Evolutionary conservation across 495 filamentous ascomycete genomes (phyloP), one percentile per base, ranked within the genome.

Genomic region (Penicillium nucicola): DNA sequence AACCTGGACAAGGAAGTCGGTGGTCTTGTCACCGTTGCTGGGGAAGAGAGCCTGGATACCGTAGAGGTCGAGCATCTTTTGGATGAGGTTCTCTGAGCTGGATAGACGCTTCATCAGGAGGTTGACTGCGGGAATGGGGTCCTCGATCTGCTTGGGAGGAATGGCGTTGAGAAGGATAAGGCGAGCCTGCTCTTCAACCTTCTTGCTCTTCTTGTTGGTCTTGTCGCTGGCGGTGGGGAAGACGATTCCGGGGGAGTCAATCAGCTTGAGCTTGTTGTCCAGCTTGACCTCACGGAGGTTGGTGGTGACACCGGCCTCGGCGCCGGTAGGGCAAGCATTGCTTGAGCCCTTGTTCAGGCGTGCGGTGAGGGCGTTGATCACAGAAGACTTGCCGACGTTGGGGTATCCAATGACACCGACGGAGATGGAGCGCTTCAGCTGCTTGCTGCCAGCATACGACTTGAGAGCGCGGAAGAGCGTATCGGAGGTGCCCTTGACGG

Each of bases 361-460:
- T 28, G 89, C 84, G 4, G 87, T 87, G 31, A 97, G 84, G 8
- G 90, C 87, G 66, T 97, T 97, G 80, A 97, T 96, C 53, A 97
- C 89, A 39, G 90, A 95, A 13, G 90, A 95, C 71, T 97, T 97
- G 66, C 92, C 92, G 53, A 96, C 92, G 69, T 97, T 97, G 52
- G 92, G 92, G 72, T 96, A 96, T 35, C 92, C 92, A 61, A 97
- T 92, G 39, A 97, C 86, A 56, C 92, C 92, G 47, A 97, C 92
- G 37, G 86, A 89, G 63, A 93, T 84, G 44, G 92, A 84, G 39
- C 92, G 86, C 76, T 95, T 95, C 55, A 96, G 75, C 57, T 91
- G 84, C 69, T 86, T 87, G 50, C 80, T 77, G 50, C 87, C 81
- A n/a, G 92, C 89, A 66, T 88, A 96, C 22, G 87, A 83, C 75